A percentile compares a stretch with the other conserved stretches of the same genome.
Conservation (phyloP, 345 rosid genomes). For the Adansonia digitata region DNA sequence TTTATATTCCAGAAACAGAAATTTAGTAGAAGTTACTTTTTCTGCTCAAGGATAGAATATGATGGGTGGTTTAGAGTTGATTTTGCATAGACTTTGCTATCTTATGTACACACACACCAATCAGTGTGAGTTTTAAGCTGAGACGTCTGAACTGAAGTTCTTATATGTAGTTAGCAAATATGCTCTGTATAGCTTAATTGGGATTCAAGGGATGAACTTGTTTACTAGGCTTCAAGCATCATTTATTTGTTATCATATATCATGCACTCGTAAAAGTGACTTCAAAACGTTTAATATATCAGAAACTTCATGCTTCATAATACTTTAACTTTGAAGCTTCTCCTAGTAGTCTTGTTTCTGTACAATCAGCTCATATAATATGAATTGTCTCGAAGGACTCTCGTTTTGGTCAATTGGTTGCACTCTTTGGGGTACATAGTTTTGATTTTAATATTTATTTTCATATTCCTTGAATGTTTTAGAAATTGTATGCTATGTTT, state of each 20-base stretch:
- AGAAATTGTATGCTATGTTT: not conserved
- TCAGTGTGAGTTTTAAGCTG: not conserved
- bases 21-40: too few relatives aligned
- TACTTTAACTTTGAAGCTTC: not conserved
- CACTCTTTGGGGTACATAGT: not conserved
- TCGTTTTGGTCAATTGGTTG: not conserved
- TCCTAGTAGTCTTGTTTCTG: not conserved
- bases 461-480: not conserved
- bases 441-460: not conserved
- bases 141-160: not conserved
- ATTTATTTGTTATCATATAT: not conserved
- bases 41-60: too few relatives aligned
- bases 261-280: not conserved
- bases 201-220: not conserved
- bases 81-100: not conserved
- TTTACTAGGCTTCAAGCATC: not conserved
- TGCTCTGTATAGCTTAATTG: not conserved
- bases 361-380: not conserved
- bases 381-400: not conserved
- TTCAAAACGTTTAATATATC: not conserved
- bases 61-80: not conserved
- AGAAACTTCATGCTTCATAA: not conserved
- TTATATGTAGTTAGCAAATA: not conserved
- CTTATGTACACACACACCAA: too few relatives aligned
- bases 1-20: too few relatives aligned